Base-by-base conservation (phyloP, 2,329 filamentous ascomycete species). In the Penicillium sp. region DNA sequence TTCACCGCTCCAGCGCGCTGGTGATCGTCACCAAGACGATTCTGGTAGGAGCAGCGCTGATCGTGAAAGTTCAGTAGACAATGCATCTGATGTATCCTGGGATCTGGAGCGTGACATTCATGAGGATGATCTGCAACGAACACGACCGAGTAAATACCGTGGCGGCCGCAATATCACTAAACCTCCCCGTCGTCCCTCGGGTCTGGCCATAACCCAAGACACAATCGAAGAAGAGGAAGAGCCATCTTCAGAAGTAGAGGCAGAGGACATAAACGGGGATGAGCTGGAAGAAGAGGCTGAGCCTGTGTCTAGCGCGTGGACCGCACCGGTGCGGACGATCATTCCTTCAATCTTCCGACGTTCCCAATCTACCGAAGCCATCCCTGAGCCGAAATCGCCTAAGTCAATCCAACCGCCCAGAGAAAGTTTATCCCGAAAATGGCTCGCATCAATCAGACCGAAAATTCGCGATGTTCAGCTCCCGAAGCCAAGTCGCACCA, bases 81-180 rank as follows among this genome's bases (percentile, higher is more conserved):
- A 67, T 38, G 61, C 64, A 10, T 71, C 68, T 1, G 57, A 62
- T 9, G 50, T 65, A 2, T 71, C 68, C 2, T 72, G 62, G 57
- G 58, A 54, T 15, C 46, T 71, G 12, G 69, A 72, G 31, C 66
- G 69, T 15, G 63, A 69, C 39, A 58, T 71, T 37, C 64, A 71
- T 28, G 61, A 66, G 9, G 68, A 70, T 48, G 54, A 68, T 24
- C 41, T 72, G 8, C 65, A 66, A 55, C 61, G 68, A 32, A 67
- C 64, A n/a, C 59, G 62, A 25, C 60, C 63, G 18, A 57, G 57
- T 42, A 56, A 52, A 37, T 59, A 56, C 45, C 54, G 49, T 15
- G 50, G 56, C 13, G 66, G 67, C 1, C 58, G 55, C 40, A 70
- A 67, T 35, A 70, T 72, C 20, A 66, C 62, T 9, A 64, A 64